Evolutionary conservation across 441 rosid genomes (phyloP), one percentile per base, ranked within the genome.

Genomic region (Mallotus repandus): DNA sequence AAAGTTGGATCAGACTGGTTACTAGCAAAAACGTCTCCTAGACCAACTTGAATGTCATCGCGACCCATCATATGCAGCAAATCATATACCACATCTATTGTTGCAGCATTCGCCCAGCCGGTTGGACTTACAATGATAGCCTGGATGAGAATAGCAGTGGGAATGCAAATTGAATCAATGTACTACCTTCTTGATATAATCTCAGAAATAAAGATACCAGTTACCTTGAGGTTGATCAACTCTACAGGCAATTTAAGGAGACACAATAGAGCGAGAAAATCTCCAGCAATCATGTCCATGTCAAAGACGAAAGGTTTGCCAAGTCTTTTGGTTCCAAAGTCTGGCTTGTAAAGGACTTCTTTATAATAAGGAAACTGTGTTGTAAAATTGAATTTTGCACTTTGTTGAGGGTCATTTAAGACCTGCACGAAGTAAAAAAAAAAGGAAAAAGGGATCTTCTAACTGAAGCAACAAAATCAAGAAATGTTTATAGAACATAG

Each of bases 211-310:
- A 38, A n/a, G 21, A 65, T 58, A 68, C 2, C 12, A 29, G 41
- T 38, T 79, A 86, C 98, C 91, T 92, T 92, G 76, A 95, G 87
- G 68, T 92, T 79, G 63, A 95, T 85, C 41, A 76, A 75, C 79
- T 92, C 91, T 60, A 80, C 82, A 7, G 98, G 93, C 49, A 85
- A 88, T 84, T 95, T 95, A 5, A 95, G 92, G 45, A 95, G 96
- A 74, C 86, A 95, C 68, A 92, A 84, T 13, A 95, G 88, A 60
- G 98, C 83, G 0, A 95, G 74, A 73, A 95, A 89, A 84, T 95
- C 99, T 79, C 99, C 98, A n/a, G 86, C 84, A 58, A 98, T 95
- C 99, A 95, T 92, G 72, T 95, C 99, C 93, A 90, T 95, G 82
- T 95, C 99, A 35, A 92, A 91, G 57, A 95, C 74, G 41, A 95